Evolutionary conservation across 345 rosid genomes (phyloP), one percentile per base, ranked within the genome.

Genomic region (Luvunga scandens): DNA sequence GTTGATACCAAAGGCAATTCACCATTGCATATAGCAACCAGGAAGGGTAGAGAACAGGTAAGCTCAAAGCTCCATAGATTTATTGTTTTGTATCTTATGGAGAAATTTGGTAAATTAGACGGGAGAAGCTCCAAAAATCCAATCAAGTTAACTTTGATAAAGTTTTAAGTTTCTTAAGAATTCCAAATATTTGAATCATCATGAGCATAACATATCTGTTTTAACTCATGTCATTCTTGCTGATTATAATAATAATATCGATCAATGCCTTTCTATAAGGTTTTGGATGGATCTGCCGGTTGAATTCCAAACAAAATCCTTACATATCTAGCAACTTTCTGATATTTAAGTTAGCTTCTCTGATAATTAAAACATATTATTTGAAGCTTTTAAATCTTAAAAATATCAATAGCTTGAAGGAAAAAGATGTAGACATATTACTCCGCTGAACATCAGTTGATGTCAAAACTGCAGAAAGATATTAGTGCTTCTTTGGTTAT

Each of bases 21-120:
- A 18, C 74, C 94, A 18, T 83, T 95, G 85, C 98, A 95, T 79
- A 90, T 95, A 48, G 93, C 98, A 14, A 78, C 91, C 33, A 75
- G 98, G 38, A 95, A 95, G 86, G 98, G 97, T 70, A 90, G 98
- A 90, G 80, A 79, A 77, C 87, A 90, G 95, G 97, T 93, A 86
- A 68, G 42, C 72, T 30, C 22, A 21, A 34, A 21, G 48, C 70
- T 66, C 10, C 69, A 14, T 53, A 53, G 19, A 53, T 19, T 53
- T 53, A 31, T 31, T 65, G 68, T 2, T 65, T 65, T 31, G 50
- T 13, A 13, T 9, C 50, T 45, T 13, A 14, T 45, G 50, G 50
- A 45, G 50, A 12, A 45, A 45, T 67, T 38, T 67, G 45, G 34
- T 21, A 34, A 33, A 36, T 36, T 34, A 22, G 16, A 67, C n/a